These are phyloP conservation scores for Adiantum capillusveneris DNA, from an alignment of 75 land plant species.

Conservation along the genomic window DNA sequence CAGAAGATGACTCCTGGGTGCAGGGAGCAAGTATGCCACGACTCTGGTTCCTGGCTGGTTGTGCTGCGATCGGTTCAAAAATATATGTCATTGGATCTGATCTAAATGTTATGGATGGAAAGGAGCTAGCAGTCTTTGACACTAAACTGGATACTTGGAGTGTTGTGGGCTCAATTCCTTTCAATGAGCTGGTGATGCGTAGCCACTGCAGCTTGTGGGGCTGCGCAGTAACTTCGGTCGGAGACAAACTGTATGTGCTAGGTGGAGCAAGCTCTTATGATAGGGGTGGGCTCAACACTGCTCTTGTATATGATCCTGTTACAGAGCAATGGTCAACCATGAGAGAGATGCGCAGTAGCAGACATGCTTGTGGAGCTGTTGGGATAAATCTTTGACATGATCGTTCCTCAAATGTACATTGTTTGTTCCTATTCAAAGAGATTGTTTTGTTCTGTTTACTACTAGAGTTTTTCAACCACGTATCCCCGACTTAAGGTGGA, in stretches of 20 bases:
- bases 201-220: constrained; percentile 9
- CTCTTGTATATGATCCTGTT: constrained; percentile 7
- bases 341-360: constrained; percentile 4
- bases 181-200: neutral
- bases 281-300: constrained; percentile 13
- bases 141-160: constrained; percentile 3
- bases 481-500: no score
- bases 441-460: no score
- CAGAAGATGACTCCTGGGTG: neutral
- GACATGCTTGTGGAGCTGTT: constrained; percentile 10
- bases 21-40: neutral
- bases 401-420: no score
- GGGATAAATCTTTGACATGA: constrained; percentile 9
- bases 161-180: neutral
- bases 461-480: no score
- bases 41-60: constrained; percentile 9
- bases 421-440: no score
- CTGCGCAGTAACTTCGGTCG: constrained; percentile 1
- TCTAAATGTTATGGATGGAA: constrained; percentile 1
- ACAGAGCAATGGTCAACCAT: constrained; percentile 1
- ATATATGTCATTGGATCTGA: constrained; percentile 15
- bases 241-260: constrained; percentile 5
- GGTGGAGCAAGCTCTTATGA: constrained; percentile 17
- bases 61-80: constrained; percentile 7
- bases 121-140: constrained; percentile 9